These are phyloP conservation scores for Breynia disticha DNA, from an alignment of 441 rosid species.

Conservation along the genomic window DNA sequence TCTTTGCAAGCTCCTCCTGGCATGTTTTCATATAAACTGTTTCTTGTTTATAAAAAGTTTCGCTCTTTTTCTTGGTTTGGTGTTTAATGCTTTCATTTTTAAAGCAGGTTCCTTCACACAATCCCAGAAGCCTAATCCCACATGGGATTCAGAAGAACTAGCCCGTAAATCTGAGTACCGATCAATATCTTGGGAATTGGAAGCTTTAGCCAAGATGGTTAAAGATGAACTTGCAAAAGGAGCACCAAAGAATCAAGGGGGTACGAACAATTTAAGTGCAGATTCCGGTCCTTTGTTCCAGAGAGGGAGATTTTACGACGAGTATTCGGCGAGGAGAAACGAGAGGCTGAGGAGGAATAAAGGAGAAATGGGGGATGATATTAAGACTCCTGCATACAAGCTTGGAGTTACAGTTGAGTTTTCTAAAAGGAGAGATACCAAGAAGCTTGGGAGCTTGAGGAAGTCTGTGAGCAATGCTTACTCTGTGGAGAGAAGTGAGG, in stretches of 20 bases:
- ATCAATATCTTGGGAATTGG: constrained; percentile 57
- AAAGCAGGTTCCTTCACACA: constrained; percentile 43
- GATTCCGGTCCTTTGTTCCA: constrained; percentile 40
- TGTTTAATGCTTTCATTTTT: background rate
- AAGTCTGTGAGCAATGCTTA: constrained; percentile 43
- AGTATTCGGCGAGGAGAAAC: constrained; percentile 70
- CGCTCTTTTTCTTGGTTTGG: background rate
- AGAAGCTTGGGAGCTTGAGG: constrained; percentile 41
- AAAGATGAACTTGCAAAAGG: constrained; percentile 28
- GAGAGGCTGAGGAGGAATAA: constrained; percentile 72
- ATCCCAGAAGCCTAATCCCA: constrained; percentile 32
- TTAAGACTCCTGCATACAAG: constrained; percentile 25
- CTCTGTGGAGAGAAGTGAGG: constrained; percentile 28
- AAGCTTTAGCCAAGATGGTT: constrained; percentile 49
- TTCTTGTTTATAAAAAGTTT: background rate
- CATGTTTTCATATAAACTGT: constrained; percentile 2
- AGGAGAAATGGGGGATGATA: constrained; percentile 17
- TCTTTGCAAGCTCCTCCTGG: constrained; percentile 60
- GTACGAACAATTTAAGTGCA: constrained; percentile 4
- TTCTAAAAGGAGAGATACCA: constrained; percentile 39
- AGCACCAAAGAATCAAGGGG: constrained; percentile 7
- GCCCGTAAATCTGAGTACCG: constrained; percentile 47
- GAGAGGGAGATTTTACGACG: constrained; percentile 80
- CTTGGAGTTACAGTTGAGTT: constrained; percentile 56
- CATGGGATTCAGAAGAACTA: constrained; percentile 21